These are phyloP conservation scores for Trichoderma asperellum DNA, from an alignment of 2,329 filamentous ascomycete genomes.

Conservation along the genomic window DNA sequence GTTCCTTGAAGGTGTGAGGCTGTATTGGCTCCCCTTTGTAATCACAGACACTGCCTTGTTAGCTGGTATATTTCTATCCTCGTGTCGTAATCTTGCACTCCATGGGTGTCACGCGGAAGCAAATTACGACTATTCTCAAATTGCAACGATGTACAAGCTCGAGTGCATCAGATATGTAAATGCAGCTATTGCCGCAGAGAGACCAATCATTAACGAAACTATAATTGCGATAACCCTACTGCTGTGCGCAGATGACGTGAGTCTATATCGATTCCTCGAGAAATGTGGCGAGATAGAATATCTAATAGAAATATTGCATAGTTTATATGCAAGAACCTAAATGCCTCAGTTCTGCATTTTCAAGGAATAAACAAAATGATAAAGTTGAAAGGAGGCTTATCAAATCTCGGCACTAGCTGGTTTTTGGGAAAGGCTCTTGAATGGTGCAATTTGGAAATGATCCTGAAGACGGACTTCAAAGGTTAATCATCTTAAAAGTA, in stretches of 20 bases:
- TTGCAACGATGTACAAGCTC: not conserved
- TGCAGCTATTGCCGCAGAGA: not conserved
- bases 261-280: not conserved
- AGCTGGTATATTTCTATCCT: not conserved
- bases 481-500: no score
- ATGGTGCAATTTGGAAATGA: not conserved
- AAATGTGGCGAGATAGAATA: not conserved
- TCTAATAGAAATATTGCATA: not conserved
- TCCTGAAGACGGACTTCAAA: no score
- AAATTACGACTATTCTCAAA: not conserved
- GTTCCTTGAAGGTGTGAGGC: not conserved
- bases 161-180: not conserved
- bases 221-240: not conserved
- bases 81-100: not conserved
- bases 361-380: not conserved
- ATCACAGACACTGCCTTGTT: slow-evolving; percentile 1
- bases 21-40: slow-evolving; percentile 8
- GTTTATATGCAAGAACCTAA: not conserved
- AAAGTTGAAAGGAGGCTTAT: not conserved
- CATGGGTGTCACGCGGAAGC: not conserved
- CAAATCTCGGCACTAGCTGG: no score
- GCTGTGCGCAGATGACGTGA: not conserved
- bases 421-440: not conserved
- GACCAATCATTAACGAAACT: not conserved
- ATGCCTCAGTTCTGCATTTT: not conserved